Evolutionary conservation across 148 eudicot species (phyloP).

Genomic region (Rhododendron mucronatum): DNA sequence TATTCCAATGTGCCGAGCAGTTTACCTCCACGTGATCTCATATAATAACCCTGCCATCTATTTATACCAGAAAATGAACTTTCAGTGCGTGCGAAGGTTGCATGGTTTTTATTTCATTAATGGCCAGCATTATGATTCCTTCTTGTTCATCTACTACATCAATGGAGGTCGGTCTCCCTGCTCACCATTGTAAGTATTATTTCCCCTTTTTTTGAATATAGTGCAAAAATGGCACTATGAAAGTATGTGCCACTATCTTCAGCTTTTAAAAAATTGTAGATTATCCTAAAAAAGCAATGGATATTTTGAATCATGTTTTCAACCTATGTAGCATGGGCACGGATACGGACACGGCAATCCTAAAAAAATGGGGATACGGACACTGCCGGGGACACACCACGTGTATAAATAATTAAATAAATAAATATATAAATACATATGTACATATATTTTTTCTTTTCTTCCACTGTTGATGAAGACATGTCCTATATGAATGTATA

Average conservation of each 20-base stretch:
- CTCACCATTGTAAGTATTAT: conserved; percentile 79
- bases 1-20: conserved; percentile 70
- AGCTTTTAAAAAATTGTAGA: not conserved
- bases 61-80: conserved; percentile 87
- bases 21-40: conserved; percentile 87
- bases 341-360: no score
- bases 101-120: conserved; percentile 71
- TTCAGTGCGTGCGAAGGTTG: conserved; percentile 71
- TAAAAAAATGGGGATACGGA: no score
- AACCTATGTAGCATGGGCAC: not conserved
- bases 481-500: no score
- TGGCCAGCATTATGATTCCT: conserved; percentile 80
- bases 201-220: not conserved
- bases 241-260: not conserved
- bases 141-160: conserved; percentile 79
- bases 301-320: not conserved
- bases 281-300: not conserved
- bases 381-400: no score
- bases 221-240: not conserved
- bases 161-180: conserved; percentile 96
- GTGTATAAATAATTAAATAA: no score
- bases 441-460: no score
- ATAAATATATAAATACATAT: no score
- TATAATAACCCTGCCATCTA: conserved; percentile 83
- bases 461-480: no score